Conservation (phyloP, 768 basidiomycete genomes). For the Ramaria sp. region DNA sequence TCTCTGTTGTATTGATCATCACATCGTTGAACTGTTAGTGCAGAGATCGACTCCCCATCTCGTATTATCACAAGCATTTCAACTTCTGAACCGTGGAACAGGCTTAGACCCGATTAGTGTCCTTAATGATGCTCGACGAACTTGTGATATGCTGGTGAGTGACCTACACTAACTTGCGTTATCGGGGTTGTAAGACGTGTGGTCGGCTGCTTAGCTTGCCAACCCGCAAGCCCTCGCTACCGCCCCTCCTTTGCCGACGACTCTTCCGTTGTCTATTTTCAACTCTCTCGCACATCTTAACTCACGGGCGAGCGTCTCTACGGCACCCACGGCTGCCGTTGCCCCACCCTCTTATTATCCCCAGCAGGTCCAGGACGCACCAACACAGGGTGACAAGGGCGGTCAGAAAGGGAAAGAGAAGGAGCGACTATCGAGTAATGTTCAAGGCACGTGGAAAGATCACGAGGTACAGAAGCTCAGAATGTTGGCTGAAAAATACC, state of each 20-base stretch:
- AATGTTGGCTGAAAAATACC: slow-evolving; percentile 50
- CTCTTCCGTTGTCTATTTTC: slow-evolving; percentile 33
- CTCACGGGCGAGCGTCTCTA: slow-evolving; percentile 22
- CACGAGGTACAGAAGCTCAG: slow-evolving; percentile 64
- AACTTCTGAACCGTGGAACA: slow-evolving; percentile 56
- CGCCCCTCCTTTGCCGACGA: slow-evolving; percentile 52
- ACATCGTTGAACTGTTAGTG: slow-evolving; percentile 28
- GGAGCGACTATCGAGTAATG: slow-evolving; percentile 26
- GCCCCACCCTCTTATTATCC: slow-evolving; percentile 14
- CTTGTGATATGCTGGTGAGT: slow-evolving; percentile 66
- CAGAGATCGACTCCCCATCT: slow-evolving; percentile 50
- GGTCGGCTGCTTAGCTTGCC: slow-evolving; percentile 38
- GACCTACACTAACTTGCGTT: not conserved
- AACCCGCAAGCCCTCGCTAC: slow-evolving; percentile 63
- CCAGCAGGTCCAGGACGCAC: not conserved
- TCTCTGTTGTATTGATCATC: slow-evolving; percentile 17
- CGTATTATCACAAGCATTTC: slow-evolving; percentile 74
- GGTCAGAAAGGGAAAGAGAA: slow-evolving; percentile 15
- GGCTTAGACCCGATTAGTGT: slow-evolving; percentile 59
- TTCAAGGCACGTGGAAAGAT: slow-evolving; percentile 66
- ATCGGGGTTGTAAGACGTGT: slow-evolving; percentile 10
- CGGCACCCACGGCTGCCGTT: slow-evolving; percentile 18
- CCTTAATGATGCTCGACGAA: slow-evolving; percentile 66
- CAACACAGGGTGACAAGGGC: slow-evolving; percentile 2
- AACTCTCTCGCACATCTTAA: slow-evolving; percentile 3